These are phyloP conservation scores for Pleurozium schreberi DNA, from an alignment of 225 moss, liverwort and hornwort genomes.

Conservation along the genomic window DNA sequence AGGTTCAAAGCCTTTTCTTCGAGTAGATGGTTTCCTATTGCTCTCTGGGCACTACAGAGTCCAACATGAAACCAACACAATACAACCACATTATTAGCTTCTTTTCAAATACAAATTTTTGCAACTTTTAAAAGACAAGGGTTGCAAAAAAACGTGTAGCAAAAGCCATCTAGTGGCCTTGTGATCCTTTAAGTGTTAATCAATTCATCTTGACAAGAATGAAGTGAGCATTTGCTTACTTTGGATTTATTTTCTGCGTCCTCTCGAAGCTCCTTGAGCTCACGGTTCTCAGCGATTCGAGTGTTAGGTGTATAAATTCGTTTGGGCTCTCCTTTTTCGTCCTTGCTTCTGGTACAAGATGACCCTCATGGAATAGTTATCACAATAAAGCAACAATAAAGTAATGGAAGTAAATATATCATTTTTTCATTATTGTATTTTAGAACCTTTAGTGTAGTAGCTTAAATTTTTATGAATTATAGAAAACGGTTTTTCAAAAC, in stretches of 20 bases:
- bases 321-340: slow-evolving; percentile 41
- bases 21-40: slow-evolving; percentile 22
- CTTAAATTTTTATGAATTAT: too few relatives aligned
- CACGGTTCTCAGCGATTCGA: slow-evolving; percentile 67
- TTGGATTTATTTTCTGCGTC: slow-evolving; percentile 16
- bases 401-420: neutral
- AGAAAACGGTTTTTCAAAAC: neutral
- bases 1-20: slow-evolving; percentile 72
- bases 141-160: too few relatives aligned
- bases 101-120: neutral
- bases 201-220: too few relatives aligned
- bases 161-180: too few relatives aligned
- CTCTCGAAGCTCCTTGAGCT: slow-evolving; percentile 45
- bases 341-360: slow-evolving; percentile 1
- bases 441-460: neutral
- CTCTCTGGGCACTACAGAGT: slow-evolving; percentile 4
- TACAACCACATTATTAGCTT: neutral
- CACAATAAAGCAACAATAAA: too few relatives aligned
- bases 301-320: slow-evolving; percentile 60
- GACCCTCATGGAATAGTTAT: neutral
- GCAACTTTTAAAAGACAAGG: neutral
- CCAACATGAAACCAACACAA: neutral
- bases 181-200: neutral
- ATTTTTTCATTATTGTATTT: neutral
- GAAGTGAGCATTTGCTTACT: neutral